Evolutionary conservation across 768 basidiomycete species (phyloP).

Genomic region (Suillus bovinus): DNA sequence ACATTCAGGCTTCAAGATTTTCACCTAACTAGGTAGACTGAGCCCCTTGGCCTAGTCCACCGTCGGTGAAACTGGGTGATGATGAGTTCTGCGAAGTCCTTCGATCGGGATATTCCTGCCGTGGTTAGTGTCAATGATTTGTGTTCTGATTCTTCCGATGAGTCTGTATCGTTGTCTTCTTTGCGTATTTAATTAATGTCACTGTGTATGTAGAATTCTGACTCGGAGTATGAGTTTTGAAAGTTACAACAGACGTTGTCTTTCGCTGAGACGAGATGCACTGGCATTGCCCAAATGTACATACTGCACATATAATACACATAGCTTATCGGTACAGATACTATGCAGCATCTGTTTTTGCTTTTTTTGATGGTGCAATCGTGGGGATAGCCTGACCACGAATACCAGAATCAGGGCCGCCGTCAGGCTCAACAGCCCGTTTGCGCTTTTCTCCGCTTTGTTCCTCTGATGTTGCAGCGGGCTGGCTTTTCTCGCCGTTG

Average conservation of each 20-base stretch:
- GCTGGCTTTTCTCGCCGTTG: constrained; percentile 18
- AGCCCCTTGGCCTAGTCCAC: no score
- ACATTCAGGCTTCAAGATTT: no score
- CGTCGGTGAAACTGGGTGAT: no score
- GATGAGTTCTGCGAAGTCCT: no score
- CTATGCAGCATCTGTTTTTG: constrained; percentile 38
- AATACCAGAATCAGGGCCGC: constrained; percentile 66
- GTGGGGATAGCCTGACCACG: constrained; percentile 62
- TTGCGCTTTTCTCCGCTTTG: constrained; percentile 74
- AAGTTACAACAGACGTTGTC: neutral
- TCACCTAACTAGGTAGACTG: no score
- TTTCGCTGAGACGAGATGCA: neutral
- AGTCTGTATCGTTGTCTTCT: neutral
- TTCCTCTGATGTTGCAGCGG: constrained; percentile 39
- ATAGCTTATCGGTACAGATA: neutral
- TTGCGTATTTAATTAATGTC: no score
- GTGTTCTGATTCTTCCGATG: neutral
- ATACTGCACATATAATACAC: neutral
- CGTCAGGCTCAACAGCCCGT: constrained; percentile 75
- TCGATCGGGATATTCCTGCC: neutral
- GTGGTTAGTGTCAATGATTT: neutral
- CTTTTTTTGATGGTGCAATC: constrained; percentile 41
- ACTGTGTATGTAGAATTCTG: neutral
- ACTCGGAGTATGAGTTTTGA: neutral
- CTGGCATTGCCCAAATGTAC: constrained; percentile 20